A percentile compares a stretch with the other conserved stretches of the same genome.
Evolutionary conservation across 192 early-diverging fungal species (phyloP).

Genomic region (Entomortierella beljakovae): DNA sequence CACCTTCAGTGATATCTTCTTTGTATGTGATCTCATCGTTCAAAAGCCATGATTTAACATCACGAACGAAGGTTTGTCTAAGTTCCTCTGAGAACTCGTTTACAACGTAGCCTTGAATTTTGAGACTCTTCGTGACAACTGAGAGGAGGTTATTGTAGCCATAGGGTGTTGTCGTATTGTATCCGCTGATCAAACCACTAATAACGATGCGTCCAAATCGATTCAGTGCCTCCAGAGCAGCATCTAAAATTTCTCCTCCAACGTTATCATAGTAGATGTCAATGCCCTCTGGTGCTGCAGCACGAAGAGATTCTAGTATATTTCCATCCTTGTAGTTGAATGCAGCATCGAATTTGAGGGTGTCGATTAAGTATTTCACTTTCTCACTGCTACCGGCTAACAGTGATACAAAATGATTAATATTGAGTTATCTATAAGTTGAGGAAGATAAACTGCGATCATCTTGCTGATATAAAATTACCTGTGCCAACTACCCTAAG

Average conservation of each 20-base stretch:
- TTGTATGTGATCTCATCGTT: conserved; percentile 14
- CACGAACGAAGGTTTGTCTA: conserved; percentile 4
- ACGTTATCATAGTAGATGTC: conserved; percentile 93
- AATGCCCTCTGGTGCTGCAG: conserved; percentile 48
- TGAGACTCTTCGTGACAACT: conserved; percentile 9
- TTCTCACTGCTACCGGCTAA: conserved; percentile 89
- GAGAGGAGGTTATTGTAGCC: conserved; percentile 10
- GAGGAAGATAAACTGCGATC: too few relatives aligned
- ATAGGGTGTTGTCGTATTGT: not conserved
- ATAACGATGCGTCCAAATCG: conserved; percentile 11
- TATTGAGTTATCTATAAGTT: too few relatives aligned
- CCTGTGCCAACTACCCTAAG: conserved; percentile 86
- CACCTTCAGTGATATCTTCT: conserved; percentile 6
- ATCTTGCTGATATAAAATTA: too few relatives aligned
- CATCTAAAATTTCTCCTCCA: conserved; percentile 52
- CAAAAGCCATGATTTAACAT: conserved; percentile 17
- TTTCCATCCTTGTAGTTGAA: conserved; percentile 88
- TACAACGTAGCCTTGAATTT: conserved; percentile 13
- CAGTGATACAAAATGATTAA: too few relatives aligned
- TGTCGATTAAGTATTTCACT: conserved; percentile 71
- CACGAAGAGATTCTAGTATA: not conserved
- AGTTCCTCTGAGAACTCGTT: conserved; percentile 11
- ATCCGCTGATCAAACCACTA: conserved; percentile 2
- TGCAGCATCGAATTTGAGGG: conserved; percentile 81
- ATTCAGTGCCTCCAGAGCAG: conserved; percentile 27